A percentile compares a stretch with the other conserved stretches of the same genome.
phyloP scores from a whole-genome alignment of 2,329 filamentous ascomycete genomes.

The Botryotinia convoluta region DNA sequence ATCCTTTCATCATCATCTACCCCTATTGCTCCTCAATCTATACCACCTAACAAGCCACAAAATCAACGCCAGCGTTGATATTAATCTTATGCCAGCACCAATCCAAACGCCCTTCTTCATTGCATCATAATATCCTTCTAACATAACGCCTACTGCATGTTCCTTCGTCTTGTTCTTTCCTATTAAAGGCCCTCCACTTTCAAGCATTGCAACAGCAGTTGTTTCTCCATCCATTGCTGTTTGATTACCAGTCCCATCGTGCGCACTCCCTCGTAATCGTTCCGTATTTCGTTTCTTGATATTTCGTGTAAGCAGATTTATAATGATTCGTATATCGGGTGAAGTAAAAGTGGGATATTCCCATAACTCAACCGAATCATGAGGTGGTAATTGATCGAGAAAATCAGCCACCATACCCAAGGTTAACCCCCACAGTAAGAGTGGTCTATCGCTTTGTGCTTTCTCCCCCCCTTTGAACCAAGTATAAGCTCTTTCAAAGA shows the following conservation, averaged over 20 bases:
- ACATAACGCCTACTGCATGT: slow-evolving; percentile 35
- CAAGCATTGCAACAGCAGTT: slow-evolving; percentile 28
- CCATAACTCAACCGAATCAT: slow-evolving; percentile 60
- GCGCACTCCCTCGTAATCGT: slow-evolving; percentile 29
- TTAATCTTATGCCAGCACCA: slow-evolving; percentile 28
- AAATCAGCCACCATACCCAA: slow-evolving; percentile 66
- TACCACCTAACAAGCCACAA: slow-evolving; percentile 16
- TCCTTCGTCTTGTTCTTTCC: slow-evolving; percentile 27
- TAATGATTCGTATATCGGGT: slow-evolving; percentile 56
- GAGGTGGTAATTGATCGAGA: slow-evolving; percentile 63
- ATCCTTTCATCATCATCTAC: background rate
- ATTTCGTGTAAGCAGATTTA: slow-evolving; percentile 58
- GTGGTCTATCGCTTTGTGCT: slow-evolving; percentile 41
- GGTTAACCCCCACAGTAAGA: slow-evolving; percentile 67
- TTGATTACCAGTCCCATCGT: slow-evolving; percentile 32
- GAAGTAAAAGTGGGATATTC: slow-evolving; percentile 67
- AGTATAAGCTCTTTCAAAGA: slow-evolving; percentile 28
- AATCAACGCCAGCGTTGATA: slow-evolving; percentile 19
- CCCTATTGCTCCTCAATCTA: slow-evolving; percentile 9
- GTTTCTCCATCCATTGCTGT: slow-evolving; percentile 35
- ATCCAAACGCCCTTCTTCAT: slow-evolving; percentile 35
- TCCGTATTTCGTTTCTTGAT: slow-evolving; percentile 51
- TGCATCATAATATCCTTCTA: slow-evolving; percentile 38
- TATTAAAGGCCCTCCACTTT: slow-evolving; percentile 24
- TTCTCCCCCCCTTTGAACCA: slow-evolving; percentile 38